These are phyloP conservation scores for Phytomonas sp. DNA, from an alignment of 208 protist species.

Conservation along the genomic window DNA sequence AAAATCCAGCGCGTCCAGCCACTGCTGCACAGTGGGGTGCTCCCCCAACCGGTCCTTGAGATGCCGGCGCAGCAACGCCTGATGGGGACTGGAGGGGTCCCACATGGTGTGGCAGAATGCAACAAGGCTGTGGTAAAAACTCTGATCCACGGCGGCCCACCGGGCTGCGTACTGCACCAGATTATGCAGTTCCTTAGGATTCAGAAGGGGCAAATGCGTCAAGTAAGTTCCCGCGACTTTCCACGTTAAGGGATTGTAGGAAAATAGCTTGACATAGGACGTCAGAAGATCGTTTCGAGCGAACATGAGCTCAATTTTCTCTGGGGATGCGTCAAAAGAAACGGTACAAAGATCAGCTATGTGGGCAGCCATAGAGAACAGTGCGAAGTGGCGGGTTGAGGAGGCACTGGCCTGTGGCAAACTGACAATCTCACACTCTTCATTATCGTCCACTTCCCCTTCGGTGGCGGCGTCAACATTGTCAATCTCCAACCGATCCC, in stretches of 20 bases:
- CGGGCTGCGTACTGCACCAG: constrained; percentile 23
- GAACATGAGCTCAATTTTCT: constrained; percentile 46
- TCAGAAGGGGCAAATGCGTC: constrained; percentile 60
- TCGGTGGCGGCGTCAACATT: constrained; percentile 10
- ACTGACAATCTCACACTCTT: constrained; percentile 21
- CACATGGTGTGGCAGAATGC: constrained; percentile 42
- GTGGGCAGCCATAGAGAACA: constrained; percentile 69
- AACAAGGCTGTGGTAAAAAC: constrained; percentile 26
- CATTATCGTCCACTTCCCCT: constrained; percentile 13
- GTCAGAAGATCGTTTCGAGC: constrained; percentile 42
- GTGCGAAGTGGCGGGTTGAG: constrained; percentile 25
- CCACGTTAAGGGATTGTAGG: constrained; percentile 38
- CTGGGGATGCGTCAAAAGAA: constrained; percentile 18
- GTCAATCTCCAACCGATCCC: neutral
- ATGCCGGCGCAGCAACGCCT: constrained; percentile 27
- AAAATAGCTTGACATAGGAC: constrained; percentile 45
- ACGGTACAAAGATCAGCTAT: constrained; percentile 68
- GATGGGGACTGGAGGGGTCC: constrained; percentile 33
- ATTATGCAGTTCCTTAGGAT: constrained; percentile 39
- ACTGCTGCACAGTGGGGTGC: constrained; percentile 41
- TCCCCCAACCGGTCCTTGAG: constrained; percentile 26
- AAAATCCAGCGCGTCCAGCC: constrained; percentile 47
- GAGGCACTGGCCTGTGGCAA: neutral
- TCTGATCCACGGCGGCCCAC: constrained; percentile 26
- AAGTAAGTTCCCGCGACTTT: constrained; percentile 45